Evolutionary conservation across 352 stramenopile genomes (phyloP).

Genomic region (Blastocystis sp.): DNA sequence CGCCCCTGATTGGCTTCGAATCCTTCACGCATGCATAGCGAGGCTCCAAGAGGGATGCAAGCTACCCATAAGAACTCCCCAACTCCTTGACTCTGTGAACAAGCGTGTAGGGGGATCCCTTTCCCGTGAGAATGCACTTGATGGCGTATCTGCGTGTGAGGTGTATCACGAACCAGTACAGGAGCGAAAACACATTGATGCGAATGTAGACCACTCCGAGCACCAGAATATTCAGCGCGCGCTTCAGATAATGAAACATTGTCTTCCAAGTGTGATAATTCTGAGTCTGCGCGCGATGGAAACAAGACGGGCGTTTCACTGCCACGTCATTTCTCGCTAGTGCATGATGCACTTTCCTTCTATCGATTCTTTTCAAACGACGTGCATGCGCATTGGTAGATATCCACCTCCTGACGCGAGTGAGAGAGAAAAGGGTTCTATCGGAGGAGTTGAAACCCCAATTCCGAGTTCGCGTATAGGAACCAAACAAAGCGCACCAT

Average conservation of each 20-base stretch:
- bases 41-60: slow-evolving; percentile 18
- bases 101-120: slow-evolving; percentile 10
- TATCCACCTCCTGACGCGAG: too few relatives aligned
- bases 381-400: too few relatives aligned
- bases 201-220: slow-evolving; percentile 21
- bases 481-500: slow-evolving; percentile 51
- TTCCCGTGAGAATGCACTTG: slow-evolving; percentile 1
- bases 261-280: too few relatives aligned
- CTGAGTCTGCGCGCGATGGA: too few relatives aligned
- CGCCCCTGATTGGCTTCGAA: slow-evolving; percentile 21
- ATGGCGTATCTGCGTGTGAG: slow-evolving; percentile 10
- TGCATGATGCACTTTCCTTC: background rate
- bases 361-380: too few relatives aligned
- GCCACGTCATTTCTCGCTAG: background rate
- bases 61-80: background rate
- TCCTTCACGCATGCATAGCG: slow-evolving; percentile 51
- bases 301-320: background rate
- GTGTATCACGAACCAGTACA: background rate
- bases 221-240: slow-evolving; percentile 35
- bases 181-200: slow-evolving; percentile 32
- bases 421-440: too few relatives aligned
- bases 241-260: background rate
- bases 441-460: too few relatives aligned
- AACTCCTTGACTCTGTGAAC: background rate
- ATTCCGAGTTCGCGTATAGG: too few relatives aligned